Evolutionary conservation across 176 grass and related monocot genomes (phyloP), one percentile per base, ranked within the genome.

Genomic region (Bromus sterilis): DNA sequence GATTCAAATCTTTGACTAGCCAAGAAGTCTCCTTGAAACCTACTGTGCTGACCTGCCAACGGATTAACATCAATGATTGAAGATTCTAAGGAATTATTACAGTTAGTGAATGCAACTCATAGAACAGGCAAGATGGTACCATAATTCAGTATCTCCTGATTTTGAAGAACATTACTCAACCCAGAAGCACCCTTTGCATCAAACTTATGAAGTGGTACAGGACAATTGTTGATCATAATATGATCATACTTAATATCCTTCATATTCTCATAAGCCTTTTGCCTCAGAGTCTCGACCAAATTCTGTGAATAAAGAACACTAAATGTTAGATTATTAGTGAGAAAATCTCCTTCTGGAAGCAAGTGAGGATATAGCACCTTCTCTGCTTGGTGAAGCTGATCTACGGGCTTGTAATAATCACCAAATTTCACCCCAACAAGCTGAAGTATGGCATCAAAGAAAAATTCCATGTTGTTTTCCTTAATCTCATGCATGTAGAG

Each of bases 381-480:
- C 51, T 78, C 71, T 16, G 66, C 21, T 86, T 77, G 56, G 28
- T 76, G 3, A 60, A 92, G 66, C 41, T 83, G 60, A 53, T 78
- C 44, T 48, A 83, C 43, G 12, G 82, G 66, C 51, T 78, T 92
- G 82, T 92, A 92, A 33, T n/a, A 63, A 62, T 60, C 66, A 44
- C 66, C 66, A 40, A 89, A 92, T 25, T 70, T 92, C 26, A 83
- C 86, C 34, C 90, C 90, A 63, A 92, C 90, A 83, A 82, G 79
- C 6, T 70, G 49, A 83, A 89, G 51, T 77, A 89, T 75, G 41
- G 83, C 64, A 84, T 92, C 66, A 25, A 92, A 92, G 78, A 86
- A 89, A 42, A 92, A 69, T 26, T 60, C 29, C 4, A 11, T 31
- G 69, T 79, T 26, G 0, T 10, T 34, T 13, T 62, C 78, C 77